Base-by-base conservation (phyloP, 2,329 filamentous ascomycete species). In the Rhytidhysteron rufulum region DNA sequence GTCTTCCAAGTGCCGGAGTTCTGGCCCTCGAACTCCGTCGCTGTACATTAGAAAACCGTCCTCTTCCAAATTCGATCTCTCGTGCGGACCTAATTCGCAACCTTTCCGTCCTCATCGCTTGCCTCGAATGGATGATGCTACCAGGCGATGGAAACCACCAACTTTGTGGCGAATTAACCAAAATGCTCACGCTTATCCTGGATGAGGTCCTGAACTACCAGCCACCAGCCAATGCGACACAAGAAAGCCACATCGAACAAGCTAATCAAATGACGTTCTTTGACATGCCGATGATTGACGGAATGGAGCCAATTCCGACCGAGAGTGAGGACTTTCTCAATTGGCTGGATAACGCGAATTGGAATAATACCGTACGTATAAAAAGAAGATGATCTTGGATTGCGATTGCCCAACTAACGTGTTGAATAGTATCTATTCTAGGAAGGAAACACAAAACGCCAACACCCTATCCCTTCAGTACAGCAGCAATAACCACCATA, bases 181-280 rank as follows among this genome's bases (percentile, higher is more conserved):
- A 65, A 37, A 62, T 63, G 59, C 50, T 63, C 4, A 53, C 58
- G 2, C 29, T 59, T 22, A 54, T 65, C 1, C 34, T 65, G 11
- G 60, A 65, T 29, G 60, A 65, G 33, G 60, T 63, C 3, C 53
- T 65, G 10, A 63, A 65, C 33, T 62, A 62, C 34, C 54, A 63
- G 34, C 57, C 57, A 11, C 50, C 57, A n/a, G 18, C 41, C 2
- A 54, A 52, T 15, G 43, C 49, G 7, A 47, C 34, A 5, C 51
- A 50, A 19, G 37, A 39, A 5, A 46, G 47, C 16, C 39, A 20
- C n/a, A 17, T 17, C 10, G 31, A 40, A 17, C 38, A 15, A 34
- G 15, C 11, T 25, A 40, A 25, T 19, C 44, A 13, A 35, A 25
- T n/a, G 51, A 40, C 2, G 36, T 62, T 62, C 47, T 62, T 64